Evolutionary conservation across 495 filamentous ascomycete genomes (phyloP).

Genomic region (Hypoxylon lienhwacheense): DNA sequence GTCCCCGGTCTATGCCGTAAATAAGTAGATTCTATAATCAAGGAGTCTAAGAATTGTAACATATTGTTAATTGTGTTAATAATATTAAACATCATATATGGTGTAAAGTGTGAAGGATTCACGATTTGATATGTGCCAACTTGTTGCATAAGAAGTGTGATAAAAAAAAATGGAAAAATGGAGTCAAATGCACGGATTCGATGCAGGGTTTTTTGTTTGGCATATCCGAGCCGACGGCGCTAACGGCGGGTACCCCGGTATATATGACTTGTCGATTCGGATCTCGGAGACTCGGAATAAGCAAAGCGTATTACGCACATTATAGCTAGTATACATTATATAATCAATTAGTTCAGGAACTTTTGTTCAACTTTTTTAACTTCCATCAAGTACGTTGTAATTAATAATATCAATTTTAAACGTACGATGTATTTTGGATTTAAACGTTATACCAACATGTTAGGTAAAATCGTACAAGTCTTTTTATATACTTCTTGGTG

Average conservation of each 20-base stretch:
- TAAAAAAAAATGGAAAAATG: neutral
- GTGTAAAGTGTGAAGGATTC: too few species aligned
- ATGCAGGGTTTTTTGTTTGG: neutral
- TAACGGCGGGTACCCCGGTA: neutral
- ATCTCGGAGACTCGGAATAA: slow-evolving; percentile 28
- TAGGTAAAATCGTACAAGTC: too few species aligned
- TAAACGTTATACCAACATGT: too few species aligned
- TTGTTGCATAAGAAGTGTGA: neutral
- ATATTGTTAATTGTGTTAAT: too few species aligned
- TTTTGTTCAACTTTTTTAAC: neutral
- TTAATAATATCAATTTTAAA: neutral
- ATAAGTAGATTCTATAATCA: too few species aligned
- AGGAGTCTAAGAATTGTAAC: too few species aligned
- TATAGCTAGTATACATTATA: neutral
- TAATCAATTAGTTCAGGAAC: neutral
- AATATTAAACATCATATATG: too few species aligned
- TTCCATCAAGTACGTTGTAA: neutral
- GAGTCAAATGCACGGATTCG: neutral
- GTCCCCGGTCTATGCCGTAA: too few species aligned
- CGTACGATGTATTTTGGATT: neutral
- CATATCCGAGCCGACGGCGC: slow-evolving; percentile 26
- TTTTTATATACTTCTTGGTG: too few species aligned
- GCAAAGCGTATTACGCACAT: neutral
- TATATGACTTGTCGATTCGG: slow-evolving; percentile 16
- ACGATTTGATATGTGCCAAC: too few species aligned